A percentile compares a stretch with the other conserved stretches of the same genome.
Evolutionary conservation across 2,329 filamentous ascomycete species (phyloP).

Genomic region (Clarireedia paspali): DNA sequence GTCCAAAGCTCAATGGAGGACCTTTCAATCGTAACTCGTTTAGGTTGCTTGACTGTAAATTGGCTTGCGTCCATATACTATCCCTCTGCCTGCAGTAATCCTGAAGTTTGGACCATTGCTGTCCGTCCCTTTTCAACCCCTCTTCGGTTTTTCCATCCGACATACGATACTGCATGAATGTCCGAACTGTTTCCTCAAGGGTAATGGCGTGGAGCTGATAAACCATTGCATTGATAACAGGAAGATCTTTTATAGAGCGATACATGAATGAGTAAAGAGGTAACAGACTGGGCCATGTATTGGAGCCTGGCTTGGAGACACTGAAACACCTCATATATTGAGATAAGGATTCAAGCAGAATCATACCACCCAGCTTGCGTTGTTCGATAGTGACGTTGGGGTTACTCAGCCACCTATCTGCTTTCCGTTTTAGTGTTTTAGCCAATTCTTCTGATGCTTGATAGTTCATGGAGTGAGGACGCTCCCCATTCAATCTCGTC

Average conservation of each 20-base stretch:
- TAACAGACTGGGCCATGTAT: constrained; percentile 33
- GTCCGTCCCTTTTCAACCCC: neutral
- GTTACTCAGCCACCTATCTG: constrained; percentile 24
- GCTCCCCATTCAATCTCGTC: constrained; percentile 21
- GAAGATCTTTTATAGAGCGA: constrained; percentile 1
- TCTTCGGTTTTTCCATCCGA: neutral
- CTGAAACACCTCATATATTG: constrained; percentile 26
- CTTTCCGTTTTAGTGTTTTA: constrained; percentile 26
- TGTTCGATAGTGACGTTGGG: constrained; percentile 11
- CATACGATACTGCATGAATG: neutral
- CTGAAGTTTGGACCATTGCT: neutral
- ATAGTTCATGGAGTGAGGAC: constrained; percentile 2
- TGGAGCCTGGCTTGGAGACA: neutral
- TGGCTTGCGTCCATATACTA: constrained; percentile 1
- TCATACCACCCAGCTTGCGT: constrained; percentile 20
- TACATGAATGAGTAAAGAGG: neutral
- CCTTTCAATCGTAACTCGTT: neutral
- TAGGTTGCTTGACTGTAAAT: neutral
- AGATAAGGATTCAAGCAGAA: constrained; percentile 24
- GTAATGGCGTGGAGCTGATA: constrained; percentile 3
- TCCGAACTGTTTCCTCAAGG: constrained; percentile 2
- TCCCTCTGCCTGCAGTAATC: neutral
- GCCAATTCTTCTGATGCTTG: constrained; percentile 12
- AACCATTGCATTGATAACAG: constrained; percentile 1
- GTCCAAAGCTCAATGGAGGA: neutral